These are phyloP conservation scores for Craspedostauros australis DNA, from an alignment of 108 stramenopile genomes.

Conservation along the genomic window DNA sequence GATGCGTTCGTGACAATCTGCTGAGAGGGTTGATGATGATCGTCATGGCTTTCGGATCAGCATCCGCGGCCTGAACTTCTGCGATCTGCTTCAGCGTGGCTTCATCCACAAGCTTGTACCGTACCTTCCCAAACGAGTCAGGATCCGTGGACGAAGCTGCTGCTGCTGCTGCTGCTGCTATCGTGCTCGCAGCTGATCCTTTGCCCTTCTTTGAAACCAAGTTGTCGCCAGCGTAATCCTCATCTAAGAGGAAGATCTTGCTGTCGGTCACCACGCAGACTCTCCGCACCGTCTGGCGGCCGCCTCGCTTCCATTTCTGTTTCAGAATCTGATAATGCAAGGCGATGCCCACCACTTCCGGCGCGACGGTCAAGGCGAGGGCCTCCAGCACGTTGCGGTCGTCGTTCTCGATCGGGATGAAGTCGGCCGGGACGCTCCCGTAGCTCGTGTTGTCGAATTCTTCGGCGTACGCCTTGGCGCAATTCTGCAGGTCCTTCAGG, in stretches of 20 bases:
- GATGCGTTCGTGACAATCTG: constrained; percentile 50
- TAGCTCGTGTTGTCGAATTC: constrained; percentile 1
- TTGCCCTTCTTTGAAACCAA: too few species aligned
- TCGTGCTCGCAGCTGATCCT: too few species aligned
- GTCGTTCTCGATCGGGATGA: constrained; percentile 72
- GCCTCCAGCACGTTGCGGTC: constrained; percentile 65
- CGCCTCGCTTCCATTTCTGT: constrained; percentile 74
- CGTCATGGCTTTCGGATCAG: constrained; percentile 72
- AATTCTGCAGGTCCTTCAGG: constrained; percentile 60
- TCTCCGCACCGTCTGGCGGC: constrained; percentile 53
- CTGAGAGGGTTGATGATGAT: constrained; percentile 55
- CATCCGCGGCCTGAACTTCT: constrained; percentile 70
- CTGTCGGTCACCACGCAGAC: constrained; percentile 68
- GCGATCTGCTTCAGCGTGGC: constrained; percentile 49
- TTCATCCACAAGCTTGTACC: constrained; percentile 48
- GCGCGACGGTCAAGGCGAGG: constrained; percentile 37
- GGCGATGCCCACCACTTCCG: constrained; percentile 48
- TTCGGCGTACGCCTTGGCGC: constrained; percentile 25
- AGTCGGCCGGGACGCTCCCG: constrained; percentile 1
- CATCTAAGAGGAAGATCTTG: constrained; percentile 68
- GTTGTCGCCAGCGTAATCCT: constrained; percentile 69
- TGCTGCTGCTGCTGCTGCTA: not conserved
- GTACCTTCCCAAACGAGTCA: constrained; percentile 32
- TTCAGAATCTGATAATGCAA: constrained; percentile 72
- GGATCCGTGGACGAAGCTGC: not conserved